phyloP scores from a whole-genome alignment of 2,329 filamentous ascomycete species.

The Periconia sp. region DNA sequence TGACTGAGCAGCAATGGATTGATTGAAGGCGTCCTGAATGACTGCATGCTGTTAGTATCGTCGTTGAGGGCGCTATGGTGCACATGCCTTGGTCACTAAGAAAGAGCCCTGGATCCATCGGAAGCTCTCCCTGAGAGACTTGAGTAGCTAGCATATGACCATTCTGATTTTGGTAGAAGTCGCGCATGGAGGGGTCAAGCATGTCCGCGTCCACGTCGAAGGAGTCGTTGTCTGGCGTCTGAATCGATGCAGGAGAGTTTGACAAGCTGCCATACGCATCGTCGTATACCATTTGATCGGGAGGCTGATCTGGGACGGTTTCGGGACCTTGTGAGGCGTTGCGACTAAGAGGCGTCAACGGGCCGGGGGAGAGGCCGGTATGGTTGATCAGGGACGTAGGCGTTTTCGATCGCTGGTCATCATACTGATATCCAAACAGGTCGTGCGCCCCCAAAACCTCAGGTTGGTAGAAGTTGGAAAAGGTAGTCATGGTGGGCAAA shows the following conservation, averaged over 20 bases:
- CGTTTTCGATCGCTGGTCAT: slow-evolving; percentile 37
- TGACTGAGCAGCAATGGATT: slow-evolving; percentile 24
- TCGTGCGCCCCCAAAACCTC: slow-evolving; percentile 24
- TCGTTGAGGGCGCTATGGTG: not conserved
- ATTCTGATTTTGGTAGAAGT: slow-evolving; percentile 33
- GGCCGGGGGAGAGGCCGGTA: slow-evolving; percentile 38
- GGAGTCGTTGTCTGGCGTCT: slow-evolving; percentile 39
- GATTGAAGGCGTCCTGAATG: slow-evolving; percentile 30
- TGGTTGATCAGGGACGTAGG: slow-evolving; percentile 43
- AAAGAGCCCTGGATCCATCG: slow-evolving; percentile 30
- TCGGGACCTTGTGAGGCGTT: slow-evolving; percentile 38
- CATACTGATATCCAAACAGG: slow-evolving; percentile 33
- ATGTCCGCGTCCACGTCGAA: slow-evolving; percentile 42
- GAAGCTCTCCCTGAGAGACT: slow-evolving; percentile 24
- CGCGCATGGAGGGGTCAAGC: slow-evolving; percentile 33
- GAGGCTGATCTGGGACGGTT: slow-evolving; percentile 29
- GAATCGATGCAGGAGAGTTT: slow-evolving; percentile 43
- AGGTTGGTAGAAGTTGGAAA: slow-evolving; percentile 25
- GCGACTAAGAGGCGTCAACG: slow-evolving; percentile 40
- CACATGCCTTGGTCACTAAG: slow-evolving; percentile 31
- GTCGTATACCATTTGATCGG: slow-evolving; percentile 40
- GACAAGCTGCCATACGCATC: slow-evolving; percentile 34
- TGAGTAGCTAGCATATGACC: slow-evolving; percentile 32
- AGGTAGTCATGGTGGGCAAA: slow-evolving; percentile 38
- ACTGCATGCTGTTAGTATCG: slow-evolving; percentile 25